Conservation (phyloP, 1,139 yeast species). For the Kurtzmaniella quercitrusa region DNA sequence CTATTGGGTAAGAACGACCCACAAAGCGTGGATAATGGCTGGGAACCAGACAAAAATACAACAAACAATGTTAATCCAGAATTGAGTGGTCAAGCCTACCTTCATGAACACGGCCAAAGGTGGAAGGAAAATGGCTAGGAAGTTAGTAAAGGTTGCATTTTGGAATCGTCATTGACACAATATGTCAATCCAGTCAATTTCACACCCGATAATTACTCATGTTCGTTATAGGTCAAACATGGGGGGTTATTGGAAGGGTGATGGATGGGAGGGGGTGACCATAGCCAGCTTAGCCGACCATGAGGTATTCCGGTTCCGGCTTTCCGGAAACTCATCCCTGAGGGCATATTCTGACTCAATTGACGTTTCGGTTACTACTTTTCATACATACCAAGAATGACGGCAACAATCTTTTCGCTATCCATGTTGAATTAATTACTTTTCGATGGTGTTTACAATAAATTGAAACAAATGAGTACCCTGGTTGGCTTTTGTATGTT, state of each 20-base stretch:
- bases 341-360: background rate
- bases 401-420: slow-evolving; percentile 40
- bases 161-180: too few species aligned
- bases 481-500: background rate
- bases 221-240: too few species aligned
- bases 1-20: slow-evolving; percentile 44
- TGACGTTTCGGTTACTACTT: background rate
- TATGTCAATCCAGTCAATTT: too few species aligned
- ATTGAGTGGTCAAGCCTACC: slow-evolving; percentile 56
- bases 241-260: too few species aligned
- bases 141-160: slow-evolving; percentile 1
- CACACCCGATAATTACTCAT: too few species aligned
- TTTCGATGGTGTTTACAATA: background rate
- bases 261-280: too few species aligned
- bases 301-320: too few species aligned
- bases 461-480: background rate
- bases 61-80: slow-evolving; percentile 58
- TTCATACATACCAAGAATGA: slow-evolving; percentile 28
- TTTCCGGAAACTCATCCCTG: too few species aligned
- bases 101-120: slow-evolving; percentile 70
- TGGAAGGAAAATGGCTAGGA: slow-evolving; percentile 57
- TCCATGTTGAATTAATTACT: slow-evolving; percentile 23
- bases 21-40: slow-evolving; percentile 69
- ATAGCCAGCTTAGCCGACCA: too few species aligned
- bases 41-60: slow-evolving; percentile 71